Percentiles rank a stretch among this genome's conserved stretches.
Conservation (phyloP, 2,329 filamentous ascomycete genomes). For the Stagonosporopsis rhizophila region DNA sequence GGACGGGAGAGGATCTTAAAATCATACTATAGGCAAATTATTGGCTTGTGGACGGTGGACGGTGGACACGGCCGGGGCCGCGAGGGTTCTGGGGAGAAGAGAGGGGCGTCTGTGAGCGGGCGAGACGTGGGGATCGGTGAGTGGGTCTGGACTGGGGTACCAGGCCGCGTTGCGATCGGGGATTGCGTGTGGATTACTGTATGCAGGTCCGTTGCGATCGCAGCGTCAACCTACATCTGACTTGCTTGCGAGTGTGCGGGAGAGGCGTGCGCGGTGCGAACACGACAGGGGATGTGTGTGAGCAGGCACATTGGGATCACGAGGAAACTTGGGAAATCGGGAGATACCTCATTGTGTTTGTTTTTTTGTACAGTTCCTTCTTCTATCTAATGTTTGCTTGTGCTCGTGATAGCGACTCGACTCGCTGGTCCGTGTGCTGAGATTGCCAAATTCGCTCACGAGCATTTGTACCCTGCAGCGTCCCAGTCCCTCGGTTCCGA, state of each 20-base stretch:
- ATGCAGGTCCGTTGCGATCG: not conserved
- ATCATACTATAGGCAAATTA: constrained; percentile 4
- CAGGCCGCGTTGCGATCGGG: not conserved
- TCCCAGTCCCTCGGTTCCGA: constrained; percentile 13
- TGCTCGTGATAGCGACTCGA: constrained; percentile 12
- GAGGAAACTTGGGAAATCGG: constrained; percentile 7
- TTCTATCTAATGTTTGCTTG: constrained; percentile 18
- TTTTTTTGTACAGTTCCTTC: constrained; percentile 19
- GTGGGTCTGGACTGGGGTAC: not conserved
- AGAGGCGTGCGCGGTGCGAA: not conserved
- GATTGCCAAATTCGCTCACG: constrained; percentile 11
- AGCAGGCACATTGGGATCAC: constrained; percentile 6
- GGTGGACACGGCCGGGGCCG: not conserved
- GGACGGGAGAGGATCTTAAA: constrained; percentile 8
- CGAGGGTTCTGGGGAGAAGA: constrained; percentile 2
- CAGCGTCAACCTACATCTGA: not conserved
- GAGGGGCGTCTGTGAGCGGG: not conserved
- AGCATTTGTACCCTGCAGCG: constrained; percentile 15
- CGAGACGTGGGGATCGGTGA: not conserved
- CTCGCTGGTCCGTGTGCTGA: constrained; percentile 4
- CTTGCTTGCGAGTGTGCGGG: not conserved
- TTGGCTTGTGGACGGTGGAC: not conserved
- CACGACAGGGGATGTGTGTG: not conserved
- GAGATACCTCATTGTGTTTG: constrained; percentile 26
- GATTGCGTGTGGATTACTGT: not conserved